Conservation (phyloP, 2,329 filamentous ascomycete genomes). For the Claviceps cyperi region DNA sequence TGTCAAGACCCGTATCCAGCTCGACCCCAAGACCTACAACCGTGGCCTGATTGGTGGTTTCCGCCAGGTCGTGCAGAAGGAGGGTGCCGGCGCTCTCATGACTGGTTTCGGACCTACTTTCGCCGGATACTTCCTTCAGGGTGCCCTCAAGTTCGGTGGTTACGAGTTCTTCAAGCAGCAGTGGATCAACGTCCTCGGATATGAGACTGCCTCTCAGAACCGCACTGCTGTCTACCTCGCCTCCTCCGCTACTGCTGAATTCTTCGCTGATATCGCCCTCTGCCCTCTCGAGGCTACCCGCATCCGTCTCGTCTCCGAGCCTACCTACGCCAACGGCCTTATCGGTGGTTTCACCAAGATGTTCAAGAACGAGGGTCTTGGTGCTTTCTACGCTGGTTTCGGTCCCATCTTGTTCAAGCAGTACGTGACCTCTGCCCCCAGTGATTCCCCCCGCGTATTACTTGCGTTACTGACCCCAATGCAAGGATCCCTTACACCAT, state of each 20-base stretch:
- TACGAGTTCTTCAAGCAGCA: constrained; percentile 97
- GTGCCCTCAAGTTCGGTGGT: constrained; percentile 85
- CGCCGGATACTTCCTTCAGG: constrained; percentile 88
- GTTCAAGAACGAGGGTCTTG: constrained; percentile 64
- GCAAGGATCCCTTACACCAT: constrained; percentile 78
- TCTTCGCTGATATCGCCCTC: constrained; percentile 67
- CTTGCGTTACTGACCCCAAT: not conserved
- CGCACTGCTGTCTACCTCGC: constrained; percentile 69
- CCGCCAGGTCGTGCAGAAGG: constrained; percentile 68
- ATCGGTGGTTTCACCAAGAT: constrained; percentile 73
- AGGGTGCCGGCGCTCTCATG: constrained; percentile 74
- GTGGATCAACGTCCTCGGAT: constrained; percentile 65
- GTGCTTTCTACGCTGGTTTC: constrained; percentile 84
- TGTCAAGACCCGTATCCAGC: constrained; percentile 92
- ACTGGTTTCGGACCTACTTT: constrained; percentile 77
- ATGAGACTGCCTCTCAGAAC: constrained; percentile 65
- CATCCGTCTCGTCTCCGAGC: constrained; percentile 84
- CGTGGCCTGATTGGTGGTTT: constrained; percentile 74
- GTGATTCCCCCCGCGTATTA: not conserved
- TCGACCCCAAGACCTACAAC: constrained; percentile 83
- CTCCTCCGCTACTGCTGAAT: constrained; percentile 49
- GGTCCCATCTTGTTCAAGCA: constrained; percentile 61
- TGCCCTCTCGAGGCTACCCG: constrained; percentile 87
- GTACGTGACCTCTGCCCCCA: constrained; percentile 15
- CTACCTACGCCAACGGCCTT: constrained; percentile 69